phyloP scores from a whole-genome alignment of 305 asterid genomes.

The Vinca major region DNA sequence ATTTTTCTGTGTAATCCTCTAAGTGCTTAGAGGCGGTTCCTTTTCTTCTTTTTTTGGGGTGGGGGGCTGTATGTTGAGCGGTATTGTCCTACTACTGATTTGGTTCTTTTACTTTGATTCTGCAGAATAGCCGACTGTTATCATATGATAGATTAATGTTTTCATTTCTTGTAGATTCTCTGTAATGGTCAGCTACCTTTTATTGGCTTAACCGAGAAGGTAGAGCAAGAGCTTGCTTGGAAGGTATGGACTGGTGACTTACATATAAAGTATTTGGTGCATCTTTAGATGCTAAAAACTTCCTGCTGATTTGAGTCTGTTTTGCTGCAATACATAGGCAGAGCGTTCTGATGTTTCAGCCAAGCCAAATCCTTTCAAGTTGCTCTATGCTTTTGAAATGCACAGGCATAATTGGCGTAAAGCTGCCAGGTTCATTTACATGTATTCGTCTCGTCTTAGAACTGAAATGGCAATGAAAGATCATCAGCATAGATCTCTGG shows the following conservation, averaged over 20 bases:
- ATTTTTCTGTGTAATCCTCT: background rate
- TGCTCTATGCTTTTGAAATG: conserved; percentile 89
- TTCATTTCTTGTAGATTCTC: conserved; percentile 52
- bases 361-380: conserved; percentile 77
- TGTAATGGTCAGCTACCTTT: conserved; percentile 92
- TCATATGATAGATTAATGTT: conserved; percentile 3
- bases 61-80: background rate
- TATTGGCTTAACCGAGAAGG: conserved; percentile 83
- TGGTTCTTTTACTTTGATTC: conserved; percentile 3
- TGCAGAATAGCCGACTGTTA: conserved; percentile 8
- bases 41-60: too few species aligned
- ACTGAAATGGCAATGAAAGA: conserved; percentile 57
- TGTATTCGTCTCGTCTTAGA: conserved; percentile 60
- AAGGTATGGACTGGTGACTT: conserved; percentile 49
- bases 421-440: conserved; percentile 78
- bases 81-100: background rate
- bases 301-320: conserved; percentile 16
- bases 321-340: conserved; percentile 46
- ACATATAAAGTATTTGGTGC: background rate
- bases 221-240: conserved; percentile 91
- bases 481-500: conserved; percentile 46
- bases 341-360: conserved; percentile 79
- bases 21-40: too few species aligned
- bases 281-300: background rate
- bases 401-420: conserved; percentile 88